These are phyloP conservation scores for Diaporthe vexans DNA, from an alignment of 2,329 filamentous ascomycete species.

Conservation along the genomic window DNA sequence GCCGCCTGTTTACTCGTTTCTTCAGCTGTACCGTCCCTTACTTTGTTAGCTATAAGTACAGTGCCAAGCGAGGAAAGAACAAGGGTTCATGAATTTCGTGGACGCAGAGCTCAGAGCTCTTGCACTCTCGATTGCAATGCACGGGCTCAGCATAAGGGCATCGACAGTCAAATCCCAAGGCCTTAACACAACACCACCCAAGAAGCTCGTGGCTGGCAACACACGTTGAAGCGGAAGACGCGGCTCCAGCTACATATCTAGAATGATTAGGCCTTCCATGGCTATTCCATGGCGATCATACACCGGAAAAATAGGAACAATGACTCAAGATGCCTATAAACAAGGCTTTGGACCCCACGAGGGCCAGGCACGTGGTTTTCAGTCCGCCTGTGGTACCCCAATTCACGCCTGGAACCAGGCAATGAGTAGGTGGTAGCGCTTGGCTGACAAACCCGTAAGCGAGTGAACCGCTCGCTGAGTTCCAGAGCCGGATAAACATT, in stretches of 20 bases:
- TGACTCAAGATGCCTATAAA: background rate
- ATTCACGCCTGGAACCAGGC: too few relatives aligned
- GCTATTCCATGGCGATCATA: background rate
- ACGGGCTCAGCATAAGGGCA: too few relatives aligned
- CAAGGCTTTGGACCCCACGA: background rate
- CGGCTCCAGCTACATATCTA: background rate
- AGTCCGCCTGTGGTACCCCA: background rate
- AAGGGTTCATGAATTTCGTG: too few relatives aligned
- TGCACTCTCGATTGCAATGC: too few relatives aligned
- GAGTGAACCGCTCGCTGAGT: background rate
- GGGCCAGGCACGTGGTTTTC: background rate
- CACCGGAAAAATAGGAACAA: background rate
- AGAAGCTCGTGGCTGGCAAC: background rate
- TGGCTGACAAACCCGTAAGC: background rate
- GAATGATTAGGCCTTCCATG: background rate
- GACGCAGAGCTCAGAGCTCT: too few relatives aligned
- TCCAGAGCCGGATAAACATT: background rate
- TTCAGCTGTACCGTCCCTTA: too few relatives aligned
- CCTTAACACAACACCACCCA: background rate
- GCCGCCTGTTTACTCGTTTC: too few relatives aligned
- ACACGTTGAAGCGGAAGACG: background rate
- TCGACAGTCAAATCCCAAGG: background rate
- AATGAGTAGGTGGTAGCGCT: background rate
- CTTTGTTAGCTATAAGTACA: too few relatives aligned
- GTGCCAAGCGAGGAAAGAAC: too few relatives aligned